A percentile compares a stretch with the other conserved stretches of the same genome.
phyloP scores from a whole-genome alignment of 1,284 basidiomycete genomes.

The Volvariella volvacea region DNA sequence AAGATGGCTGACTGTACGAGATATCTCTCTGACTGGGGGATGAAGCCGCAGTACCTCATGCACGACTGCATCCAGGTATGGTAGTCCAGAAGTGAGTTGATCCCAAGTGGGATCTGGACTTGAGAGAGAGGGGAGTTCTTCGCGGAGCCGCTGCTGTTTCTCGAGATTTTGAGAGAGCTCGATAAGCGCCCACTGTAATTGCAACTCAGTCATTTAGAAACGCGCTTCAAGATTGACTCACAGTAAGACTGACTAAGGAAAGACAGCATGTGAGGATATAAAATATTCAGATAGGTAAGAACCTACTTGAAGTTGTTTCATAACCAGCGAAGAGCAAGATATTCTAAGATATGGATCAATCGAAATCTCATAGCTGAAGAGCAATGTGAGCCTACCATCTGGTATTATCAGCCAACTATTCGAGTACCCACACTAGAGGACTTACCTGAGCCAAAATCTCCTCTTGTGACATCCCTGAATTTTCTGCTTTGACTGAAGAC shows the following conservation, averaged over 20 bases:
- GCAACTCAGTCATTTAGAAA: neutral
- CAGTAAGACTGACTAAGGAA: too few species aligned
- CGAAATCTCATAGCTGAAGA: too few species aligned
- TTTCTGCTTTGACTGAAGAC: slow-evolving; percentile 48
- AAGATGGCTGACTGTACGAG: slow-evolving; percentile 28
- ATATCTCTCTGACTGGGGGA: slow-evolving; percentile 32
- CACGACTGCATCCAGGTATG: slow-evolving; percentile 55
- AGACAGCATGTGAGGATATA: too few species aligned
- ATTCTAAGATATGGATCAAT: too few species aligned
- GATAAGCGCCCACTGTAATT: slow-evolving; percentile 35
- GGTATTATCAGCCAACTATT: too few species aligned
- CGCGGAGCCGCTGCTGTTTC: slow-evolving; percentile 42
- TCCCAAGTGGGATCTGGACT: slow-evolving; percentile 37
- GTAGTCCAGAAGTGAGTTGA: slow-evolving; percentile 35
- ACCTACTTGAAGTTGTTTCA: slow-evolving; percentile 34
- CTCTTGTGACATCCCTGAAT: slow-evolving; percentile 45
- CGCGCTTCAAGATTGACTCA: neutral
- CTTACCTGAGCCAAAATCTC: slow-evolving; percentile 61
- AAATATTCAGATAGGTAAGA: too few species aligned
- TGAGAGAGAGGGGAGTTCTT: slow-evolving; percentile 35
- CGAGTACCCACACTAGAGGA: too few species aligned
- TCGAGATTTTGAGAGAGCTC: slow-evolving; percentile 42
- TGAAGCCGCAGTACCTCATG: slow-evolving; percentile 40
- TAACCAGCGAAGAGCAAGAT: slow-evolving; percentile 28
- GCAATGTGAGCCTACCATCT: too few species aligned